Evolutionary conservation across 768 basidiomycete genomes (phyloP), one percentile per base, ranked within the genome.

Genomic region (Russula sp.): DNA sequence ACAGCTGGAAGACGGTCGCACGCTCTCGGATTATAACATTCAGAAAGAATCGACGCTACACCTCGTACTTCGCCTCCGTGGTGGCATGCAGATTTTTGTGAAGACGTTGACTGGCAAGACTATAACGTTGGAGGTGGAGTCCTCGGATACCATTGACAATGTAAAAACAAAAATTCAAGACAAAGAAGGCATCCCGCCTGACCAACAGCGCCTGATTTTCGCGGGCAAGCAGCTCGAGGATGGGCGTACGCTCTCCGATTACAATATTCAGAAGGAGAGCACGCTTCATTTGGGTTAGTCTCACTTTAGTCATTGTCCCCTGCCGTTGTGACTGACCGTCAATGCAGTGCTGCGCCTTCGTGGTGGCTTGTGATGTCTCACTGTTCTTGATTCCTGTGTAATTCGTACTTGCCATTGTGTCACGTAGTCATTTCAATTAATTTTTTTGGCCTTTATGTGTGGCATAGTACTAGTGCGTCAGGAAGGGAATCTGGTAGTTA

Each of bases 201-300:
- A 93, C 67, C 91, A 94, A 70, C 93, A 95, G 69, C 88, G 93
- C 47, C 76, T 94, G 49, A 93, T 90, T 72, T 96, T 95, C 66
- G 93, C 93, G 48, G 94, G 93, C 49, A 96, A 96, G 78, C 93
- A 96, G 70, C 76, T 95, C 11, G 94, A 96, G 72, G 94, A 97
- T 59, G 94, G 94, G 3, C 88, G 94, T 51, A 97, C 93, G 0
- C 80, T 94, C 5, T 77, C 78, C 65, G 86, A 89, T 58, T 88
- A 88, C 70, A 88, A 89, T 72, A 90, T 88, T 39, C 88, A 89
- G 80, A 86, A 90, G 75, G 88, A 88, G 73, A 85, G 83, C 0
- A 88, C 87, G 0, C 83, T 87, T 39, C 87, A 88, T 62, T 73
- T 90, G n/a, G 66, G 66, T 66, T 14, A 46, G 63, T 50, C n/a